Conservation (phyloP, 495 filamentous ascomycete species). For the Aspergillus biplanus region DNA sequence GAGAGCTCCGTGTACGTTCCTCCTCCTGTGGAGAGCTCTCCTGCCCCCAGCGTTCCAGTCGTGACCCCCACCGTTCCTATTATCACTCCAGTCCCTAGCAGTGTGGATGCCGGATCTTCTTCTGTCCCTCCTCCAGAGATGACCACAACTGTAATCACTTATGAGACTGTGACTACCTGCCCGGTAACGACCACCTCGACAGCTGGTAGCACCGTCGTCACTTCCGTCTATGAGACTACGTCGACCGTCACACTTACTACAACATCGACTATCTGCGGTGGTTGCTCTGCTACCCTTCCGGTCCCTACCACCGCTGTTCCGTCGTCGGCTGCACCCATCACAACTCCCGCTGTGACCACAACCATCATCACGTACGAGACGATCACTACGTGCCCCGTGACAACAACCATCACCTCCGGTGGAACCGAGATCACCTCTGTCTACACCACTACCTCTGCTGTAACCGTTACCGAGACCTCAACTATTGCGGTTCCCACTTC, state of each 20-base stretch:
- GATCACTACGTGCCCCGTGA: conserved; percentile 32
- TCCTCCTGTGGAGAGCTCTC: conserved; percentile 16
- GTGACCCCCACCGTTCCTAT: conserved; percentile 5
- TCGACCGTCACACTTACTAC: conserved; percentile 35
- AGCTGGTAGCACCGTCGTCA: conserved; percentile 34
- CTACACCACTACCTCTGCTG: conserved; percentile 37
- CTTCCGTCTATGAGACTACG: conserved; percentile 37
- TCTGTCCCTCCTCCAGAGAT: conserved; percentile 14
- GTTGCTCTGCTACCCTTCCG: conserved; percentile 11
- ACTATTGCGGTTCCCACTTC: conserved; percentile 27
- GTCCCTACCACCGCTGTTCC: conserved; percentile 6
- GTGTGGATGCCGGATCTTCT: conserved; percentile 11
- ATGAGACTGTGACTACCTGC: conserved; percentile 34
- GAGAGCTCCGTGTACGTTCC: conserved; percentile 5
- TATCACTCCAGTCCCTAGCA: conserved; percentile 12
- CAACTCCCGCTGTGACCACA: conserved; percentile 23
- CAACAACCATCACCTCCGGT: conserved; percentile 35
- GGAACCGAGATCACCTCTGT: conserved; percentile 35
- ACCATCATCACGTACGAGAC: conserved; percentile 32
- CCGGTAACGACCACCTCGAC: conserved; percentile 38
- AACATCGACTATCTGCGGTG: conserved; percentile 37
- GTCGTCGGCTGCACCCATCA: conserved; percentile 14
- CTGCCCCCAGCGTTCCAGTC: conserved; percentile 1
- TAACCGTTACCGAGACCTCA: conserved; percentile 25
- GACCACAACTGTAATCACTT: conserved; percentile 28